Conservation (phyloP, 2,329 filamentous ascomycete genomes). For the Phialophora expanda region DNA sequence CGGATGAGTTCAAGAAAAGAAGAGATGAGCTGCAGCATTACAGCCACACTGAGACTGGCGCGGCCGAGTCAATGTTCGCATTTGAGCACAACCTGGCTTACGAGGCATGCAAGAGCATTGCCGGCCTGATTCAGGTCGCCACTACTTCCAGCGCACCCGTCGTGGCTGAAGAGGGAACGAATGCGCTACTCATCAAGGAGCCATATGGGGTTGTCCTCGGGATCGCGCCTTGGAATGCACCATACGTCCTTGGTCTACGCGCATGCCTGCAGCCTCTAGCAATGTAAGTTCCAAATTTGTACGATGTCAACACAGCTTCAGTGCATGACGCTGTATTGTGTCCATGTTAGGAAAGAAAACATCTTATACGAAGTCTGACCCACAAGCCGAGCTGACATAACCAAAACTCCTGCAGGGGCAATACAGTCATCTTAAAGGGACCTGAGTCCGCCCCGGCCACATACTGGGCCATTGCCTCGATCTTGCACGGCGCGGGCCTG, state of each 20-base stretch:
- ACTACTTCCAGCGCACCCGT: slow-evolving; percentile 55
- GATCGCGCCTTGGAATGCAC: slow-evolving; percentile 78
- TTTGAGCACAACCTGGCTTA: slow-evolving; percentile 39
- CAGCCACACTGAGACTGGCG: slow-evolving; percentile 65
- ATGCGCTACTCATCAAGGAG: slow-evolving; percentile 72
- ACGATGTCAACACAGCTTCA: neutral
- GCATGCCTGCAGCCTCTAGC: slow-evolving; percentile 66
- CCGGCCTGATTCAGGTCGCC: slow-evolving; percentile 34
- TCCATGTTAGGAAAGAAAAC: slow-evolving; percentile 1
- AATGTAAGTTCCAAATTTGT: slow-evolving; percentile 40
- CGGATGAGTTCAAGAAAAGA: slow-evolving; percentile 65
- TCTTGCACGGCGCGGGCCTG: slow-evolving; percentile 75
- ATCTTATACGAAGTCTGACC: neutral
- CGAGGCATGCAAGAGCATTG: slow-evolving; percentile 31
- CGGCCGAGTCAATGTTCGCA: slow-evolving; percentile 47
- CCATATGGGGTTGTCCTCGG: slow-evolving; percentile 79
- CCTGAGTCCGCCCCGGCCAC: slow-evolving; percentile 70
- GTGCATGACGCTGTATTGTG: neutral
- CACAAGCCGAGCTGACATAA: slow-evolving; percentile 9
- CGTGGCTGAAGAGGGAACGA: slow-evolving; percentile 56
- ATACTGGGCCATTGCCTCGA: slow-evolving; percentile 65
- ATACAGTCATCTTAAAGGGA: slow-evolving; percentile 75
- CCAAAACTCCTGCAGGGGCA: slow-evolving; percentile 63
- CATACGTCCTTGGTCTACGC: slow-evolving; percentile 56
- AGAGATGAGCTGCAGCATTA: slow-evolving; percentile 65